A percentile compares a stretch with the other conserved stretches of the same genome.
phyloP scores from a whole-genome alignment of 163 green algal genomes.

The Chloromonas sp. region DNA sequence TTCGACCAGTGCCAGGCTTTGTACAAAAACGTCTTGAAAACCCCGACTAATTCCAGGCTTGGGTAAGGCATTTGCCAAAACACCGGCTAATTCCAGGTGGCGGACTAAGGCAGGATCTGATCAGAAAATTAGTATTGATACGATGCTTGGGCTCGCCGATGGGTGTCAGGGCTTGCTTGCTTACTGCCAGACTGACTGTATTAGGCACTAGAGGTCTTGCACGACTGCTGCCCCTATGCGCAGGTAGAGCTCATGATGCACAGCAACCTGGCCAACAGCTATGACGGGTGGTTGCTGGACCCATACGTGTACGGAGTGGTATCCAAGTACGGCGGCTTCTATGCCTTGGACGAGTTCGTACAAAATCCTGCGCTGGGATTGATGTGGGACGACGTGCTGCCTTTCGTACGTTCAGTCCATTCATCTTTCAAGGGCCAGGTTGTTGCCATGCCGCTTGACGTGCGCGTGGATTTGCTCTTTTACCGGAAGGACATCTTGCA shows the following conservation, averaged over 20 bases:
- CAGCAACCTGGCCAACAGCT: conserved; percentile 22
- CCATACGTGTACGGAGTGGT: conserved; percentile 18
- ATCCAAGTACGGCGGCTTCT: conserved; percentile 20
- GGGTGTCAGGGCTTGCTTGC: too few species aligned
- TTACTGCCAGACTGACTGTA: too few species aligned
- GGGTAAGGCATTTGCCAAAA: too few species aligned
- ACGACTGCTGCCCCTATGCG: too few species aligned
- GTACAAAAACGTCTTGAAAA: too few species aligned
- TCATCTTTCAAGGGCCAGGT: not conserved
- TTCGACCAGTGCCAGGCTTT: too few species aligned
- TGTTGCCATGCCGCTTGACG: conserved; percentile 19
- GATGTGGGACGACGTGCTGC: conserved; percentile 18
- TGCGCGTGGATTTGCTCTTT: conserved; percentile 23
- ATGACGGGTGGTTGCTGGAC: conserved; percentile 27
- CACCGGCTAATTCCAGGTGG: too few species aligned
- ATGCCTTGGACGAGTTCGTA: conserved; percentile 12
- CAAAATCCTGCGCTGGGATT: not conserved
- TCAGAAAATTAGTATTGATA: too few species aligned
- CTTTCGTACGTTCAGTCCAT: conserved; percentile 8
- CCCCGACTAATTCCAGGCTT: too few species aligned
- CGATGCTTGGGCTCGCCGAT: too few species aligned
- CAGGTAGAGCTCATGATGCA: conserved; percentile 28
- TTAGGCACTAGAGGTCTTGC: too few species aligned
- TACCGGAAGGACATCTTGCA: conserved; percentile 6
- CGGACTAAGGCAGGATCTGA: too few species aligned